These are phyloP conservation scores for Phytophthora uliginosa DNA, from an alignment of 352 stramenopile genomes.

Conservation along the genomic window DNA sequence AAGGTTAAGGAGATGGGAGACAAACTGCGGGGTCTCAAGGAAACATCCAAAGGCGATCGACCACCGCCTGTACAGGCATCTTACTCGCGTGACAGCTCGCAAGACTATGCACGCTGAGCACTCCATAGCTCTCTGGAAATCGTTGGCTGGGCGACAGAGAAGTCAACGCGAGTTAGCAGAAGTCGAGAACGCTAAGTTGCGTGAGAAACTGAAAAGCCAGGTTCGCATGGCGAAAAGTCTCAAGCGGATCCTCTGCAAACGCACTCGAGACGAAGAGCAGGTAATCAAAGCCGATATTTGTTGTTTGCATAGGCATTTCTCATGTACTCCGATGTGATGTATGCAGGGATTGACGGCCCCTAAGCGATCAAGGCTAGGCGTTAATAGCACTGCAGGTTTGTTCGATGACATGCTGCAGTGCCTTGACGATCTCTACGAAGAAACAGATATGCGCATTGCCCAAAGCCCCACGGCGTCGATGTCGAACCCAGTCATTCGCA, in stretches of 20 bases:
- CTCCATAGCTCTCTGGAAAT: conserved; percentile 45
- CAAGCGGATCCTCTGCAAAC: conserved; percentile 43
- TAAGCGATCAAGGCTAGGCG: conserved; percentile 13
- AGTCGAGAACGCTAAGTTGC: conserved; percentile 51
- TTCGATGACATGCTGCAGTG: conserved; percentile 22
- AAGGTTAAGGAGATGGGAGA: conserved; percentile 42
- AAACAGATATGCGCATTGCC: conserved; percentile 8
- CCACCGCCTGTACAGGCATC: not conserved
- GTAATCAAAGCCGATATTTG: conserved; percentile 4
- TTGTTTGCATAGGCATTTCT: not conserved
- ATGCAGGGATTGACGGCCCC: conserved; percentile 1
- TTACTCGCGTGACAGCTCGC: not conserved
- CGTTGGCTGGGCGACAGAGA: conserved; percentile 48
- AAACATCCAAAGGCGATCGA: conserved; percentile 2
- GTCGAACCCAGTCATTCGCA: conserved; percentile 18
- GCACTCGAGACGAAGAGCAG: conserved; percentile 20
- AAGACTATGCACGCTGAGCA: conserved; percentile 1
- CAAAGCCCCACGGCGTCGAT: conserved; percentile 1
- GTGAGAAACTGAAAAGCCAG: conserved; percentile 50
- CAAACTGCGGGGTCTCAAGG: conserved; percentile 31
- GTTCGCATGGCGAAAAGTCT: conserved; percentile 48
- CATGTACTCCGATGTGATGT: not conserved
- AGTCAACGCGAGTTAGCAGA: conserved; percentile 43
- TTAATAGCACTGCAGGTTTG: not conserved
- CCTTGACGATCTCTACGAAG: conserved; percentile 18